A percentile compares a stretch with the other conserved stretches of the same genome.
These are phyloP conservation scores for Cystobasidium ongulense DNA, from an alignment of 768 basidiomycete species.

Conservation along the genomic window DNA sequence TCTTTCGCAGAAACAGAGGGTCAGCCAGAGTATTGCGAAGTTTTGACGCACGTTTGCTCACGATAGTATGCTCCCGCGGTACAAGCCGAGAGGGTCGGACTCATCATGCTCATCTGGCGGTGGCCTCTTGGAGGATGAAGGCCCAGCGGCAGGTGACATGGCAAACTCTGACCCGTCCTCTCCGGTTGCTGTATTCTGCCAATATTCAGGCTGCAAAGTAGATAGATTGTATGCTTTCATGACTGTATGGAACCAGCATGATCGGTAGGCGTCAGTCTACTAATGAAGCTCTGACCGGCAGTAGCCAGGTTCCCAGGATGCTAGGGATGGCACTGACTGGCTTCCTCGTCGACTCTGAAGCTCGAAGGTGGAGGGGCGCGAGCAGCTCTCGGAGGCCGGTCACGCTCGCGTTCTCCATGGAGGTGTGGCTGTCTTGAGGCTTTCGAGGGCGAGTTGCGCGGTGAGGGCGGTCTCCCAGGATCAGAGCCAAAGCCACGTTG, in stretches of 20 bases:
- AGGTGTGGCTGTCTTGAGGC: background rate
- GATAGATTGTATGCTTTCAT: slow-evolving; percentile 82
- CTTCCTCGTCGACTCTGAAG: slow-evolving; percentile 67
- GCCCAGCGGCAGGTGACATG: background rate
- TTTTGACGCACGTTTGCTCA: no score
- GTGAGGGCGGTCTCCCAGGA: background rate
- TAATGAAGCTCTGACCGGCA: background rate
- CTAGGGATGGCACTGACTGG: slow-evolving; percentile 42
- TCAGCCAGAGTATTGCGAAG: slow-evolving; percentile 11
- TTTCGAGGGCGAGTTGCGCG: background rate
- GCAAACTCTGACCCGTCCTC: slow-evolving; percentile 15
- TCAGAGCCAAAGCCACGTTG: background rate
- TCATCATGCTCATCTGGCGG: slow-evolving; percentile 56
- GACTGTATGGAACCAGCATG: slow-evolving; percentile 44
- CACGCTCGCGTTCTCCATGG: background rate
- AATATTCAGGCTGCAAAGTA: slow-evolving; percentile 65
- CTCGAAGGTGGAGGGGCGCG: slow-evolving; percentile 45
- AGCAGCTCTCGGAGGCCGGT: background rate
- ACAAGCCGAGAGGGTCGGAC: slow-evolving; percentile 56
- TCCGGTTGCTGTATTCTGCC: background rate
- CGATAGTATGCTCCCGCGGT: slow-evolving; percentile 45
- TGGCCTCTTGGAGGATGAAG: slow-evolving; percentile 42
- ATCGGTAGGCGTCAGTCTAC: background rate
- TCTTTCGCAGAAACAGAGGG: slow-evolving; percentile 48
- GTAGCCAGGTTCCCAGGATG: slow-evolving; percentile 21